Base-by-base conservation (phyloP, 495 filamentous ascomycete genomes). In the Penicillium herquei region DNA sequence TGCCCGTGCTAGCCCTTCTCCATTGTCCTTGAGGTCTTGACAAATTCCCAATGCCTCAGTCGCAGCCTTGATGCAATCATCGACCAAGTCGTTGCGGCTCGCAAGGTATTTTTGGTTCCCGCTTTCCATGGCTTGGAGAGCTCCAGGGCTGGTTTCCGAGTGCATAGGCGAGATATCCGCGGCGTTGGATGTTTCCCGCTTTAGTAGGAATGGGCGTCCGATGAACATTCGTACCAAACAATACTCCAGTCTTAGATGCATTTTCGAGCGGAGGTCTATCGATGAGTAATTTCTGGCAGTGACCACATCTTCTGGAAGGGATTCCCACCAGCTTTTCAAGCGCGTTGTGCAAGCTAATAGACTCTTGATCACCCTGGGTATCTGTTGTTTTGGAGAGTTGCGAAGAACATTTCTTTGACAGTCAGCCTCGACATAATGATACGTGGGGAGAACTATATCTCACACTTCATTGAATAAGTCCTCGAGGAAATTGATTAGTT, bases 221-320 rank as follows among this genome's bases (percentile, higher is more conserved):
- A 66, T 57, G 32, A 69, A 73, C 59, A 74, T 69, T 30, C 54
- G 47, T 14, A 68, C 61, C 2, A 71, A 44, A 30, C 65, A 67
- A 43, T 69, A 73, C 40, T 71, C 65, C 13, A 74, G 58, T 4
- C 54, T 57, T 6, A 74, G 53, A 55, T 73, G 70, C 53, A 69
- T 59, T 14, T 34, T 45, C 0, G 59, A 47, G 7, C 70, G 70
- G 17, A 54, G n/a, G 6, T 56, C 59, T 10, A 10, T 17, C 31
- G 18, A 31, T 13, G 34, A 40, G 31, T 48, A 39, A 3, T 52
- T 30, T 46, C 33, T 16, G 17, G 39, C 46, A 7, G 16, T 35
- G 9, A 56, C 39, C 4, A 63, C 42, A 4, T 59, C 60, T 21
- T 56, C 49, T 3, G 62, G 57, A 6, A 70, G 54, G 11, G 54